A percentile compares a stretch with the other conserved stretches of the same genome.
These are phyloP conservation scores for Grigorovia yakushimaensis DNA, from an alignment of 805 yeast species.

Conservation along the genomic window DNA sequence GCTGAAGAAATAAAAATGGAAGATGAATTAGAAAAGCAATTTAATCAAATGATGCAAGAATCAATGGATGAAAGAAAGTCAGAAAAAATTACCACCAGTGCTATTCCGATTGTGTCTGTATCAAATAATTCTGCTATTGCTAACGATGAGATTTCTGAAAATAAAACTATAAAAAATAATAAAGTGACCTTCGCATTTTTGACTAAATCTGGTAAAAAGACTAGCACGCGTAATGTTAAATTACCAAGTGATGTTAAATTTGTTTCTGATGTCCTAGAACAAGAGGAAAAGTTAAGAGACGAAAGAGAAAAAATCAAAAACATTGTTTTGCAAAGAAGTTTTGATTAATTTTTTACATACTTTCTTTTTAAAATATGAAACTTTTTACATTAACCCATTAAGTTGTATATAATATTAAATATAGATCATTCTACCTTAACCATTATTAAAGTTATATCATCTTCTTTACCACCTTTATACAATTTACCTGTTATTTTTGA, in stretches of 20 bases:
- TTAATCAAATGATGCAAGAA: slow-evolving; percentile 42
- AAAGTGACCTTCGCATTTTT: slow-evolving; percentile 43
- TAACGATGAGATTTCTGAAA: background rate
- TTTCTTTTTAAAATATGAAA: background rate
- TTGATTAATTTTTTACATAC: slow-evolving; percentile 17
- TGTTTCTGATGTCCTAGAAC: slow-evolving; percentile 42
- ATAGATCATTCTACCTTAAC: slow-evolving; percentile 42
- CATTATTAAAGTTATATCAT: slow-evolving; percentile 80
- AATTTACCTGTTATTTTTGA: slow-evolving; percentile 10
- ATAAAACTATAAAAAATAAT: slow-evolving; percentile 1
- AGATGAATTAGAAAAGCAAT: slow-evolving; percentile 48
- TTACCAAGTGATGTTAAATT: slow-evolving; percentile 48
- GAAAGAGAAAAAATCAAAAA: slow-evolving; percentile 51
- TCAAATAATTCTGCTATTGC: background rate
- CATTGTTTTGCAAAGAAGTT: slow-evolving; percentile 36
- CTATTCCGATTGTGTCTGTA: slow-evolving; percentile 17
- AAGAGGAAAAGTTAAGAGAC: slow-evolving; percentile 39
- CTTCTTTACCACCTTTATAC: slow-evolving; percentile 89
- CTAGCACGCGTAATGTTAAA: slow-evolving; percentile 34
- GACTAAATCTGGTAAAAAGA: slow-evolving; percentile 43
- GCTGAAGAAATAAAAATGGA: slow-evolving; percentile 39
- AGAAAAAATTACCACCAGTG: slow-evolving; percentile 18
- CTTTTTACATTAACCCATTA: background rate
- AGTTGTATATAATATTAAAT: background rate
- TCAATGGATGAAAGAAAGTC: slow-evolving; percentile 35